Evolutionary conservation across 1,284 basidiomycete genomes (phyloP).

Genomic region (Xerocomus nothofagi): DNA sequence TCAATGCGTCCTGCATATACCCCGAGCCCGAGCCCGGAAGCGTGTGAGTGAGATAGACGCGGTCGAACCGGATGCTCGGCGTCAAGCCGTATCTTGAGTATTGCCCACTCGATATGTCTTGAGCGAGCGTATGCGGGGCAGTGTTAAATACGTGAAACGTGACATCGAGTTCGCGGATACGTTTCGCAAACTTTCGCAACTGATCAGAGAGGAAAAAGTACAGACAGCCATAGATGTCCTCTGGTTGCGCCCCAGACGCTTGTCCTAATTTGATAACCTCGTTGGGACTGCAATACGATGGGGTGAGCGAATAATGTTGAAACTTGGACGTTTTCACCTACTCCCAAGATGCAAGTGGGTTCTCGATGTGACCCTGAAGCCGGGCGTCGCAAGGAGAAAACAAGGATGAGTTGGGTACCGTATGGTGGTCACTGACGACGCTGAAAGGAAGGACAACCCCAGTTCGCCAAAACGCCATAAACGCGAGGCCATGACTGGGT

Average conservation of each 20-base stretch:
- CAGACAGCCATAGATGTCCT: slow-evolving; percentile 46
- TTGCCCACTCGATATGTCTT: slow-evolving; percentile 11
- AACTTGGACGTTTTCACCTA: slow-evolving; percentile 26
- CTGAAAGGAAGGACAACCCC: slow-evolving; percentile 46
- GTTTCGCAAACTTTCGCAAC: slow-evolving; percentile 36
- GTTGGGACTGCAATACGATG: slow-evolving; percentile 12
- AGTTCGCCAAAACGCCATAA: slow-evolving; percentile 39
- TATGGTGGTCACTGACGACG: slow-evolving; percentile 36
- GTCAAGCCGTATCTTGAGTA: slow-evolving; percentile 26
- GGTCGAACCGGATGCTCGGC: slow-evolving; percentile 37
- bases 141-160: slow-evolving; percentile 31
- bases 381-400: slow-evolving; percentile 36
- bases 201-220: slow-evolving; percentile 44
- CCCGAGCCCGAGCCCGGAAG: slow-evolving; percentile 34
- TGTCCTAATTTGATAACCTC: slow-evolving; percentile 36
- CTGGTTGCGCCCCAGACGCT: slow-evolving; percentile 33
- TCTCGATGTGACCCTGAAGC: slow-evolving; percentile 32
- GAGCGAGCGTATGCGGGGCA: slow-evolving; percentile 30
- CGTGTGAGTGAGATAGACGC: slow-evolving; percentile 41
- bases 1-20: slow-evolving; percentile 30
- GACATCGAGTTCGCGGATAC: slow-evolving; percentile 35
- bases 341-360: slow-evolving; percentile 43
- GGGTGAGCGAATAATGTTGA: slow-evolving; percentile 1
- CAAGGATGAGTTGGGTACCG: slow-evolving; percentile 38
- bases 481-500: slow-evolving; percentile 42